These are phyloP conservation scores for Xerocomus amazonicus DNA, from an alignment of 1,284 basidiomycete species.

Conservation along the genomic window DNA sequence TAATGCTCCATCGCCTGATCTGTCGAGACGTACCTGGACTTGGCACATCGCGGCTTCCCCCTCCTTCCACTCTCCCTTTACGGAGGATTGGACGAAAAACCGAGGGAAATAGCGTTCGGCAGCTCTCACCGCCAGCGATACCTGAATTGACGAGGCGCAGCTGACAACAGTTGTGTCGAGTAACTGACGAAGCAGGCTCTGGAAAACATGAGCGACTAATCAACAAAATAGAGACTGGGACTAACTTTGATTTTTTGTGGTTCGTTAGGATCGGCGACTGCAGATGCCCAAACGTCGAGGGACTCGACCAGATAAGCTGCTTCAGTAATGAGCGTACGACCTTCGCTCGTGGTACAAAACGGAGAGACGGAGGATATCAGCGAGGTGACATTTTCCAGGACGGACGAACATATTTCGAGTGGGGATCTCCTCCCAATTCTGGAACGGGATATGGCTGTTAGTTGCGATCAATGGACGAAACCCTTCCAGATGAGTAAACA, in stretches of 20 bases:
- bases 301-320: slow-evolving; percentile 33
- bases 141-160: slow-evolving; percentile 40
- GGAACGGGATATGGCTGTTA: slow-evolving; percentile 49
- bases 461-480: not conserved
- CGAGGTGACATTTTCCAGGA: slow-evolving; percentile 40
- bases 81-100: slow-evolving; percentile 34
- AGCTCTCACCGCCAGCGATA: slow-evolving; percentile 43
- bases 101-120: slow-evolving; percentile 49
- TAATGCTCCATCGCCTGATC: slow-evolving; percentile 17
- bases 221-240: not conserved
- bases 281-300: slow-evolving; percentile 33
- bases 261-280: slow-evolving; percentile 20
- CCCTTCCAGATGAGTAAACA: not conserved
- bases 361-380: slow-evolving; percentile 31
- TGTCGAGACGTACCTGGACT: slow-evolving; percentile 38
- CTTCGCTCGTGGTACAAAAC: slow-evolving; percentile 32
- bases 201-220: not conserved
- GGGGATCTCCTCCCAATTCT: slow-evolving; percentile 44
- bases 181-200: slow-evolving; percentile 42
- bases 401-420: slow-evolving; percentile 41
- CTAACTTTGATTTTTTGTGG: slow-evolving; percentile 29
- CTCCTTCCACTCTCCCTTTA: slow-evolving; percentile 36
- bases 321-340: slow-evolving; percentile 37
- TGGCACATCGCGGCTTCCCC: slow-evolving; percentile 37
- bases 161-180: slow-evolving; percentile 39